These are phyloP conservation scores for Saccharomyces hybrid DNA, from an alignment of 1,139 yeast genomes.

Conservation along the genomic window DNA sequence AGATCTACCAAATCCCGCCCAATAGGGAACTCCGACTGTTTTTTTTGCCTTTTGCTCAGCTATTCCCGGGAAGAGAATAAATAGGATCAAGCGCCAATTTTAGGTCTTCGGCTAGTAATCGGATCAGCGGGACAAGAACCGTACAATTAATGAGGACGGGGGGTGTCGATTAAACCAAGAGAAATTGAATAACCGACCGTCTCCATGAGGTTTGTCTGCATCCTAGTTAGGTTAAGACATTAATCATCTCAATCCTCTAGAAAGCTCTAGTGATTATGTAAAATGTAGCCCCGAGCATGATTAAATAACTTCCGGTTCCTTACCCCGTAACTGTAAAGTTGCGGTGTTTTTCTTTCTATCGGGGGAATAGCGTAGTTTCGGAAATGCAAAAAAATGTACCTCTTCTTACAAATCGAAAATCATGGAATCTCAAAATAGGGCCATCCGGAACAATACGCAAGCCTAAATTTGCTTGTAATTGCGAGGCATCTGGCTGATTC, in stretches of 20 bases:
- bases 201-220: not conserved
- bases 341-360: not conserved
- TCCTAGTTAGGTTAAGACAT: not conserved
- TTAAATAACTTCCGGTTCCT: not conserved
- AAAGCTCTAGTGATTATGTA: not conserved
- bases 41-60: not conserved
- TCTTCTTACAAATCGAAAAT: not conserved
- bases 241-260: not conserved
- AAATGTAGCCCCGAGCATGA: not conserved
- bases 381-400: not conserved
- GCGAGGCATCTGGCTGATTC: too few species aligned
- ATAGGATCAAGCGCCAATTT: not conserved
- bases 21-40: not conserved
- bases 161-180: not conserved
- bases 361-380: conserved; percentile 1
- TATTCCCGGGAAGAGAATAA: not conserved
- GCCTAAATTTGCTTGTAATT: not conserved
- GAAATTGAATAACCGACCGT: not conserved
- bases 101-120: not conserved
- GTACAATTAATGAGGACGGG: not conserved
- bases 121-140: not conserved
- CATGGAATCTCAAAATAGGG: not conserved
- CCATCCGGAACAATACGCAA: not conserved
- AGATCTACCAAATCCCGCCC: conserved; percentile 1
- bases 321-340: not conserved